Base-by-base conservation (phyloP, 768 basidiomycete genomes). In the Lactarius hatsudake region DNA sequence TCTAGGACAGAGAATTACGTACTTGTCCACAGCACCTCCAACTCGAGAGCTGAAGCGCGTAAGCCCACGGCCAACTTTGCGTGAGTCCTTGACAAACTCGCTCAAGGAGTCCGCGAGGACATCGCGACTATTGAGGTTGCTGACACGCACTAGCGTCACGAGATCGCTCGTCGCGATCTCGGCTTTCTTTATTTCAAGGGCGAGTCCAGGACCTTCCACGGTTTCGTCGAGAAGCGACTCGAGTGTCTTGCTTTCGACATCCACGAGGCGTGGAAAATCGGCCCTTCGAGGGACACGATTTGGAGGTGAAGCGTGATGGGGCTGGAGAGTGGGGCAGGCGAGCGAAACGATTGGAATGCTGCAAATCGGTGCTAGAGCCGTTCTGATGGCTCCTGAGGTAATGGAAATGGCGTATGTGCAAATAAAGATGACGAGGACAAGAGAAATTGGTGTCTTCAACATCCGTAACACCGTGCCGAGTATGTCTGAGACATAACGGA, bases 121-220 rank as follows among this genome's bases (percentile, higher is more conserved):
- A n/a, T 90, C 87, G 62, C 79, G 85, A 28, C 84, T 83, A 65
- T 78, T 83, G 72, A 93, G 75, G 18, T 87, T 78, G 74, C 91
- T 93, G 66, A 82, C 76, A 18, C 81, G 81, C 18, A 92, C 86
- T 34, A 90, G 79, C 6, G 84, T 81, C 17, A 84, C 78, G 61
- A 93, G 79, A 73, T 93, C 91, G 28, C 76, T 78, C 1, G 87
- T 89, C 17, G 90, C 91, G 83, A 92, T 87, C 71, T 92, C 87
- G 17, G 89, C 87, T 74, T 86, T 87, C 76, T 90, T 86, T 69
- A 93, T 83, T 63, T 90, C 84, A 54, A 90, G 73, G 5, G 88
- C 84, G 43, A 93, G 74, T 6, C 80, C 80, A 0, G 87, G 84
- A 0, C 85, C 83, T 2, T 87, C 86, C 0, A 82, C 79, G 0